Evolutionary conservation across 768 basidiomycete genomes (phyloP).

Genomic region (Mycena sanguinolenta): DNA sequence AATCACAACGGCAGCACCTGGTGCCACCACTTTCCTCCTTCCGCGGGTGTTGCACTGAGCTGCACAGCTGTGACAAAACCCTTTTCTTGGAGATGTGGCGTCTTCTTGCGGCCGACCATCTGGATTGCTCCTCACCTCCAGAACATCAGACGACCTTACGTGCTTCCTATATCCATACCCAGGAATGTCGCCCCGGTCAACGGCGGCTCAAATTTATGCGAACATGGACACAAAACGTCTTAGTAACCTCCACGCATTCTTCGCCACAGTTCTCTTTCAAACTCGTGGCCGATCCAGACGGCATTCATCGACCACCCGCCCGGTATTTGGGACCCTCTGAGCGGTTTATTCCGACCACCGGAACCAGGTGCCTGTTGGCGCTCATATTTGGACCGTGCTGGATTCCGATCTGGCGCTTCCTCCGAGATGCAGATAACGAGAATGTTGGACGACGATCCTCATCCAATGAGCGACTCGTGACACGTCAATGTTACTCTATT

Average conservation of each 20-base stretch:
- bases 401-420: conserved; percentile 26
- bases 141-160: conserved; percentile 34
- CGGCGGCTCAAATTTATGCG: not conserved
- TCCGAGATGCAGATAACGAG: conserved; percentile 35
- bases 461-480: conserved; percentile 32
- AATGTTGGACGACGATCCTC: conserved; percentile 28
- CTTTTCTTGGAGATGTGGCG: conserved; percentile 36
- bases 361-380: conserved; percentile 32
- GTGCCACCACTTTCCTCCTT: conserved; percentile 8
- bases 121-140: conserved; percentile 28
- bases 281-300: conserved; percentile 34
- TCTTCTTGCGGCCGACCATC: conserved; percentile 31
- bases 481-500: conserved; percentile 37
- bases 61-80: conserved; percentile 12
- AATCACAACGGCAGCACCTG: conserved; percentile 13
- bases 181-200: conserved; percentile 25
- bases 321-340: conserved; percentile 15
- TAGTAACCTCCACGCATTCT: not conserved
- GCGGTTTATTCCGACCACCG: conserved; percentile 26
- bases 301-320: not conserved
- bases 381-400: conserved; percentile 23
- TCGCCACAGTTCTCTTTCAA: conserved; percentile 12
- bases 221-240: not conserved
- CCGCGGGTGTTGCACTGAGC: conserved; percentile 24
- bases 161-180: conserved; percentile 16